phyloP scores from a whole-genome alignment of 805 yeast genomes.

The Ogataea haglerorum region DNA sequence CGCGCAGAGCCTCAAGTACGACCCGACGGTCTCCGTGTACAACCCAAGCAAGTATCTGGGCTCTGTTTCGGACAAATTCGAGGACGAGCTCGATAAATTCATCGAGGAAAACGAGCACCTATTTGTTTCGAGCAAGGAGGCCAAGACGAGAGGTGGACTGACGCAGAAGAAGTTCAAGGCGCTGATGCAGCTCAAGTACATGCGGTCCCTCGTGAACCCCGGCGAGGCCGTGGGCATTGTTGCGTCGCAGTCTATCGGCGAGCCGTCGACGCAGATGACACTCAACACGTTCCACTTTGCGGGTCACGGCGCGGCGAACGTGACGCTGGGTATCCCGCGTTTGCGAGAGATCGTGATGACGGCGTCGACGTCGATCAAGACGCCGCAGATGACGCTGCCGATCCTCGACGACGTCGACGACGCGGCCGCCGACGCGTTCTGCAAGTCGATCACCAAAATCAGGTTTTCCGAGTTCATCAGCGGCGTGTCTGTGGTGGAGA shows the following conservation, averaged over 20 bases:
- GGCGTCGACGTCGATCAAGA: slow-evolving; percentile 89
- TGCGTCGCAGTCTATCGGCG: slow-evolving; percentile 98
- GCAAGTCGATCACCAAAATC: slow-evolving; percentile 84
- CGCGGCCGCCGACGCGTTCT: slow-evolving; percentile 86
- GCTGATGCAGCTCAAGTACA: slow-evolving; percentile 95
- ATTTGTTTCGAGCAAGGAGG: slow-evolving; percentile 54
- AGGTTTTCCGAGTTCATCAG: slow-evolving; percentile 86
- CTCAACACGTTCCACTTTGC: slow-evolving; percentile 96
- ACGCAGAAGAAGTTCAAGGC: slow-evolving; percentile 87
- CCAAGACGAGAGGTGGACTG: slow-evolving; percentile 44
- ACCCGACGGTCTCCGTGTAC: slow-evolving; percentile 81
- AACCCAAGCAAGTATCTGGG: slow-evolving; percentile 92
- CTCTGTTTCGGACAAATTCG: slow-evolving; percentile 87
- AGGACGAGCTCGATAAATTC: slow-evolving; percentile 70
- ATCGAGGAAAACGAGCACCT: slow-evolving; percentile 51
- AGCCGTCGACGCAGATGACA: slow-evolving; percentile 99
- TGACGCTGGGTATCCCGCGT: slow-evolving; percentile 99
- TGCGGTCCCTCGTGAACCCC: slow-evolving; percentile 91
- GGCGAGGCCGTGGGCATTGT: slow-evolving; percentile 98
- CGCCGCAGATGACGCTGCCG: slow-evolving; percentile 99
- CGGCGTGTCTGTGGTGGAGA: slow-evolving; percentile 80
- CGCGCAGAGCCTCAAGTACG: slow-evolving; percentile 61
- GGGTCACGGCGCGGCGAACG: slow-evolving; percentile 99
- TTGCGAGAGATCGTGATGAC: slow-evolving; percentile 99
- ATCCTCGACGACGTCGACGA: slow-evolving; percentile 75